A percentile compares a stretch with the other conserved stretches of the same genome.
These are phyloP conservation scores for Polyporus tsugae DNA, from an alignment of 1,284 basidiomycete genomes.

Conservation along the genomic window DNA sequence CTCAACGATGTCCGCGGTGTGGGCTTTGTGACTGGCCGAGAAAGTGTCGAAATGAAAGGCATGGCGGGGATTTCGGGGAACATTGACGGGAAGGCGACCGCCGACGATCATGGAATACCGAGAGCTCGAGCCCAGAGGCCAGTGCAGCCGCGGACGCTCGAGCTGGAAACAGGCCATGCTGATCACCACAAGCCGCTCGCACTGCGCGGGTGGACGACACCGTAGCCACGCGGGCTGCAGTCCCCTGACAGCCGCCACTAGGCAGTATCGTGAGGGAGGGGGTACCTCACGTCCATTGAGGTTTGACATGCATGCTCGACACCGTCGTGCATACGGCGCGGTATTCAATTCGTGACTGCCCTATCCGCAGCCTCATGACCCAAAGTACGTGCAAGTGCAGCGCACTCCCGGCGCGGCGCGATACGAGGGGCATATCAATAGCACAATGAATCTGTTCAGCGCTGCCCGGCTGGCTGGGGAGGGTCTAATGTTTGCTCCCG, in stretches of 20 bases:
- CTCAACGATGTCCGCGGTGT: neutral
- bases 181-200: neutral
- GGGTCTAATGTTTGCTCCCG: neutral
- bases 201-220: neutral
- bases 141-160: conserved; percentile 5
- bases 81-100: neutral
- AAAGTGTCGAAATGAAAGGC: neutral
- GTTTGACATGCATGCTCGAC: conserved; percentile 10
- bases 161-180: neutral
- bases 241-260: neutral
- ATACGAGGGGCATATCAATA: neutral
- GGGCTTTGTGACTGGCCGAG: neutral
- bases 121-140: conserved; percentile 4
- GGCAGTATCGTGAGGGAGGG: neutral
- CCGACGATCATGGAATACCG: neutral
- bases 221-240: neutral
- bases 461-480: neutral
- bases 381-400: neutral
- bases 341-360: neutral
- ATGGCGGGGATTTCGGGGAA: neutral
- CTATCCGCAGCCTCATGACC: conserved; percentile 3
- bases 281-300: conserved; percentile 5
- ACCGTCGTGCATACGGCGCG: conserved; percentile 1
- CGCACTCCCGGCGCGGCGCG: neutral
- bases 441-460: neutral